Base-by-base conservation (phyloP, 805 yeast genomes). In the Lachancea sp. region DNA sequence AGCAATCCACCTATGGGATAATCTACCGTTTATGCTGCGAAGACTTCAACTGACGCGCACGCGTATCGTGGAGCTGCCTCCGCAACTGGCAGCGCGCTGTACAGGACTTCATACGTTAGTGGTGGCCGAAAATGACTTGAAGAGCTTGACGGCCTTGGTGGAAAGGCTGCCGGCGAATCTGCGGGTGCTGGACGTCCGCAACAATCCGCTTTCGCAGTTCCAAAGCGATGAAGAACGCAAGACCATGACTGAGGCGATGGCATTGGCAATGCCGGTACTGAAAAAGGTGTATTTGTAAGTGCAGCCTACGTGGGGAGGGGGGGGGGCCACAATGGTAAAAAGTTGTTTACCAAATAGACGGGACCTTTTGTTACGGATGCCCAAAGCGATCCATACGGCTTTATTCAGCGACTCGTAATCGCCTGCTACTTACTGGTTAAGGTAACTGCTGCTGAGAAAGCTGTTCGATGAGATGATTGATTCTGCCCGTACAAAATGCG, bases 131-230 rank as follows among this genome's bases (percentile, higher is more conserved):
- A 45, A 45, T 25, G 38, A 39, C 20, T 36, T 45, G 9, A 30
- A 31, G 20, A 41, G 47, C 20, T 30, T 31, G 16, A 12, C 38
- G 8, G 8, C 33, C 4, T 16, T 44, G 40, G 15, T 44, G 26
- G 43, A 34, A 26, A 38, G 44, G 20, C 41, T 56, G 29, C 53
- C 56, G 13, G 33, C 44, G 32, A 33, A 44, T 15, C 33, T 57
- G 37, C 51, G 49, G 22, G 48, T 44, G 36, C 46, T 57, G 41
- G 49, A 45, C 37, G 42, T 57, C 22, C 41, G 51, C 6, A 43
- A 46, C 29, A 57, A 57, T 42, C 57, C 57, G 15, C 20, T 53
- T 7, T 25, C 49, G 20, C 43, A 38, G 3, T 34, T 44, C 32
- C 25, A 38, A 18, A 15, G 20, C 16, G 47, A 44, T 15, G 16